Conservation (phyloP, 2,329 filamentous ascomycete species). For the Sporothrix dimorphospora region DNA sequence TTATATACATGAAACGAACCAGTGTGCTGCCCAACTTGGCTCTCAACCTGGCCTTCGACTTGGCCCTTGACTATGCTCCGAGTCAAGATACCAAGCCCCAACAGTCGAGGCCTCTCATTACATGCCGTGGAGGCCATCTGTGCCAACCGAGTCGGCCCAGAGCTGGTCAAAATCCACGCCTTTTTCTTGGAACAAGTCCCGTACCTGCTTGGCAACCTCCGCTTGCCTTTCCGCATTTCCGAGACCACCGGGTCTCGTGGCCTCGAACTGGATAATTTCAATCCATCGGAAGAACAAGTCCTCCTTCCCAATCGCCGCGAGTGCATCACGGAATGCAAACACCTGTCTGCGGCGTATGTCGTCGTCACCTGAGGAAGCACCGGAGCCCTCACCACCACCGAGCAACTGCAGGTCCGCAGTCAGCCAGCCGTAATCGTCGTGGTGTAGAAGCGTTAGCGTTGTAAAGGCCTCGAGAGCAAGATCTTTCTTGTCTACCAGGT, state of each 20-base stretch:
- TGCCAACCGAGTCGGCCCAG: constrained; percentile 66
- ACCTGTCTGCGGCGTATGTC: constrained; percentile 73
- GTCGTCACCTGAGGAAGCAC: constrained; percentile 42
- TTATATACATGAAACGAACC: neutral
- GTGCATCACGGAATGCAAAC: constrained; percentile 75
- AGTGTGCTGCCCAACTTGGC: neutral
- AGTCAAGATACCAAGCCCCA: neutral
- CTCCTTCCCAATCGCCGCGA: constrained; percentile 79
- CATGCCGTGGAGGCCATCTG: constrained; percentile 42
- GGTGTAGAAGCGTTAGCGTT: constrained; percentile 69
- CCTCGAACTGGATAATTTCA: constrained; percentile 87
- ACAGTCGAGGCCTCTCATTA: neutral
- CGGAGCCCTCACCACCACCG: neutral
- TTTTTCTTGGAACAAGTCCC: constrained; percentile 72
- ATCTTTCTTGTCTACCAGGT: constrained; percentile 66
- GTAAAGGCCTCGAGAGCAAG: constrained; percentile 68
- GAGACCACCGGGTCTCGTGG: constrained; percentile 76
- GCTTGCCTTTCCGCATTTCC: constrained; percentile 69
- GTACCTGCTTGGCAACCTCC: constrained; percentile 72
- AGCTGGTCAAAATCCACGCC: constrained; percentile 82
- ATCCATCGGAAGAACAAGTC: constrained; percentile 91
- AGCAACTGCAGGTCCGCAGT: constrained; percentile 62
- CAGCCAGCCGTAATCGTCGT: constrained; percentile 71
- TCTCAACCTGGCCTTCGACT: neutral
- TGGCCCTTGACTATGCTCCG: neutral